Conservation (phyloP, 768 basidiomycete species). For the Kwoniella shandongensis region DNA sequence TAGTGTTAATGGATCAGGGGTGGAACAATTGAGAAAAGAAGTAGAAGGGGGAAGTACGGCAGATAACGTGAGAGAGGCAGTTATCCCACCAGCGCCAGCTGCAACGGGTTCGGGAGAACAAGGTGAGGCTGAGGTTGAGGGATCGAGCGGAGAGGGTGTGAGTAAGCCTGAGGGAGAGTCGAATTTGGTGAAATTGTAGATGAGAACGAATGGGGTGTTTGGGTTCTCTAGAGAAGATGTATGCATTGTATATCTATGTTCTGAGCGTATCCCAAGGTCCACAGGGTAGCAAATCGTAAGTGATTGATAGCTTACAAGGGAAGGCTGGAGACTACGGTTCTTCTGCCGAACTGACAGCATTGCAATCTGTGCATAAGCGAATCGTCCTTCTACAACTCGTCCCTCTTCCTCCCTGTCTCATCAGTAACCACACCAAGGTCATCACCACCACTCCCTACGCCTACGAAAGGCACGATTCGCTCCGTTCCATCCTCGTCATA, state of each 20-base stretch:
- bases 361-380: too few relatives aligned
- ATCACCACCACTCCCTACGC: background rate
- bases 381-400: conserved; percentile 1
- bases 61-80: conserved; percentile 3
- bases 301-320: too few relatives aligned
- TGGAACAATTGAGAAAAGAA: background rate
- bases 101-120: too few relatives aligned
- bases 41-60: background rate
- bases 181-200: conserved; percentile 8
- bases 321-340: too few relatives aligned
- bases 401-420: background rate
- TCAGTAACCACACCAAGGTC: background rate
- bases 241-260: conserved; percentile 4
- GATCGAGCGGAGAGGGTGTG: background rate
- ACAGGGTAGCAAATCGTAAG: too few relatives aligned
- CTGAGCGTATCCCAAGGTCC: too few relatives aligned
- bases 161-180: conserved; percentile 1
- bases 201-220: background rate
- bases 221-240: background rate
- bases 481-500: background rate
- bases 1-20: background rate
- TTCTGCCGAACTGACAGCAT: too few relatives aligned
- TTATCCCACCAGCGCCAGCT: background rate
- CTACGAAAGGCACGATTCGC: background rate
- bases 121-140: conserved; percentile 1